Evolutionary conservation across 768 basidiomycete genomes (phyloP).

Genomic region (Termitomyces sp.): DNA sequence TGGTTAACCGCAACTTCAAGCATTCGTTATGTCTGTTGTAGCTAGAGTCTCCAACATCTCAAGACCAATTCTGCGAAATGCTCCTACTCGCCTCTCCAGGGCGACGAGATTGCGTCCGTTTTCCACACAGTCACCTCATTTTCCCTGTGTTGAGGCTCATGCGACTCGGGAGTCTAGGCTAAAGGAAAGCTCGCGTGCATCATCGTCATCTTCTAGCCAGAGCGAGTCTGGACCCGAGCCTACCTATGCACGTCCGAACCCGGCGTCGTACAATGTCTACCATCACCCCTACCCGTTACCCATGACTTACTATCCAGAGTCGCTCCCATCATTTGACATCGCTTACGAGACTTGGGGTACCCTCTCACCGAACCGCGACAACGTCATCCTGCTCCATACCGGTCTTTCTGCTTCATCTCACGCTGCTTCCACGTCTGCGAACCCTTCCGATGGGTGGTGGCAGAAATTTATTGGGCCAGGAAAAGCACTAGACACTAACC

Average conservation of each 20-base stretch:
- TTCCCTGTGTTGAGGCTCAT: constrained; percentile 84
- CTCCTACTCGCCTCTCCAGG: not conserved
- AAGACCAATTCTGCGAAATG: not conserved
- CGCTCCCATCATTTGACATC: constrained; percentile 70
- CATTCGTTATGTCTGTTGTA: constrained; percentile 8
- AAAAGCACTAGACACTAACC: constrained; percentile 87
- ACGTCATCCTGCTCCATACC: constrained; percentile 93
- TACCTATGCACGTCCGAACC: constrained; percentile 74
- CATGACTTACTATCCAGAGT: constrained; percentile 45
- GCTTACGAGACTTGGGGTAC: constrained; percentile 99
- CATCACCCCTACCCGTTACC: constrained; percentile 56
- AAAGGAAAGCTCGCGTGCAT: constrained; percentile 20
- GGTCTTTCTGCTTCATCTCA: constrained; percentile 96
- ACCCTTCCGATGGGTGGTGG: constrained; percentile 94
- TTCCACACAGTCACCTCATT: constrained; percentile 23
- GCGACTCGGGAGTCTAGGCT: constrained; percentile 58
- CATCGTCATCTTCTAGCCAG: constrained; percentile 14
- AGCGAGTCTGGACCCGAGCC: constrained; percentile 70
- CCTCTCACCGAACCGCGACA: constrained; percentile 70
- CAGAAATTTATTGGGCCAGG: constrained; percentile 97
- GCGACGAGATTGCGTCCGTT: constrained; percentile 1
- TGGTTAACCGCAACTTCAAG: not conserved
- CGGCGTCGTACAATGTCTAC: constrained; percentile 66
- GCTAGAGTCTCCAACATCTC: constrained; percentile 1
- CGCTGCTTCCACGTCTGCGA: constrained; percentile 74